Conservation (phyloP, 2,329 filamentous ascomycete species). For the Alternaria gansuensis region DNA sequence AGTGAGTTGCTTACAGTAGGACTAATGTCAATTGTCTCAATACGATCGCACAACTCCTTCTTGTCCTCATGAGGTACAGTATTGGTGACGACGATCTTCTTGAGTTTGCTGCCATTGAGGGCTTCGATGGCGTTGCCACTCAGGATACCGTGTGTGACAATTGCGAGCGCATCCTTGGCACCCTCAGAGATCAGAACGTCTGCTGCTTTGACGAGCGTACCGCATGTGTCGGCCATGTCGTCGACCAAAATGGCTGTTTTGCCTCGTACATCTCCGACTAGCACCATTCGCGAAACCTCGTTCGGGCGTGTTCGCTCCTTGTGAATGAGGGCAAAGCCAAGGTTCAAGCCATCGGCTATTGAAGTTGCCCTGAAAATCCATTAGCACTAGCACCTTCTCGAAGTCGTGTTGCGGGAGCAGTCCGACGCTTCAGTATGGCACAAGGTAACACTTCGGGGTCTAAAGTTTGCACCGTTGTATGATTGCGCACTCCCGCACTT, state of each 20-base stretch:
- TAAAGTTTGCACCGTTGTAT: constrained; percentile 2
- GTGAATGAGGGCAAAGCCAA: constrained; percentile 93
- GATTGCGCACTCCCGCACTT: not conserved
- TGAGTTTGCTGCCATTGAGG: constrained; percentile 78
- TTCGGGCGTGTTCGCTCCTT: constrained; percentile 93
- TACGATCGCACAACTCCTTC: constrained; percentile 77
- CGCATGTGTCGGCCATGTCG: constrained; percentile 97
- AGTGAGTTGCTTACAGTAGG: constrained; percentile 66
- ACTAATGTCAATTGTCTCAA: constrained; percentile 91
- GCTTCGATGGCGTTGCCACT: constrained; percentile 88
- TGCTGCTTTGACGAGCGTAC: constrained; percentile 86
- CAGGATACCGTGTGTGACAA: constrained; percentile 93
- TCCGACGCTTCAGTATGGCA: constrained; percentile 10
- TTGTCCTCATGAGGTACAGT: constrained; percentile 84
- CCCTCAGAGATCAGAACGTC: constrained; percentile 82
- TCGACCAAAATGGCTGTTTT: constrained; percentile 96
- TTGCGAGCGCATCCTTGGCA: constrained; percentile 87
- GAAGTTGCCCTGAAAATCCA: constrained; percentile 72
- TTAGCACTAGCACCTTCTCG: constrained; percentile 25
- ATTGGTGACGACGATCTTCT: constrained; percentile 87
- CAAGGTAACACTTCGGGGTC: not conserved
- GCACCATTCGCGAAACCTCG: constrained; percentile 90
- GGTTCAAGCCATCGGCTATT: constrained; percentile 89
- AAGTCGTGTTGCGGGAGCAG: constrained; percentile 4
- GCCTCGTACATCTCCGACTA: constrained; percentile 92